These are phyloP conservation scores for Aschersonia sp. DNA, from an alignment of 2,329 filamentous ascomycete genomes.

Conservation along the genomic window DNA sequence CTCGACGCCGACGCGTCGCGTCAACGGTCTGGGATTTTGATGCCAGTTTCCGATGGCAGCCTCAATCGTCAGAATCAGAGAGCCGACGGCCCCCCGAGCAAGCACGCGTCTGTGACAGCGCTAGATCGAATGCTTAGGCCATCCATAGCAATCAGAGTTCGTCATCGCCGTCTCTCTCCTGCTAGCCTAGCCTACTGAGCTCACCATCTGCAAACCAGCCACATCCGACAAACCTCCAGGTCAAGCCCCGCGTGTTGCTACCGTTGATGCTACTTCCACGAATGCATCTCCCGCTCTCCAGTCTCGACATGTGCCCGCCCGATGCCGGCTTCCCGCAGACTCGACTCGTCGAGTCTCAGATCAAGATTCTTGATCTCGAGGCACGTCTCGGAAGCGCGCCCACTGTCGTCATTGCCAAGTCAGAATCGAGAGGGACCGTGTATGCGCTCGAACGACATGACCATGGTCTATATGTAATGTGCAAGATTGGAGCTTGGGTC, in stretches of 20 bases:
- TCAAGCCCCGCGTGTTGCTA: conserved; percentile 40
- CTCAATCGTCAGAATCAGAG: conserved; percentile 12
- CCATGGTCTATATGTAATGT: conserved; percentile 49
- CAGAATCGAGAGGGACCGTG: conserved; percentile 35
- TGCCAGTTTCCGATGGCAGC: conserved; percentile 23
- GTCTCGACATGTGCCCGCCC: conserved; percentile 40
- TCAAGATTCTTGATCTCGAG: conserved; percentile 50
- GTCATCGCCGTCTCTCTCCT: conserved; percentile 4
- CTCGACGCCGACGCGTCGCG: conserved; percentile 34
- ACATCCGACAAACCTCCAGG: conserved; percentile 36
- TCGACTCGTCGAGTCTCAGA: conserved; percentile 44
- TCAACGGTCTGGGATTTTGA: conserved; percentile 26
- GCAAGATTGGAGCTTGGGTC: conserved; percentile 53
- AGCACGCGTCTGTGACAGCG: conserved; percentile 21
- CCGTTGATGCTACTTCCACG: conserved; percentile 50
- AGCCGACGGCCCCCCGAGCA: conserved; percentile 16
- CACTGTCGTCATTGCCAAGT: conserved; percentile 46
- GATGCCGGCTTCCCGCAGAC: conserved; percentile 35
- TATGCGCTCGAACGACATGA: conserved; percentile 55
- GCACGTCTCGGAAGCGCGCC: conserved; percentile 38
- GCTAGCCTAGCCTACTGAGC: neutral
- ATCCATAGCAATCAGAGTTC: conserved; percentile 37
- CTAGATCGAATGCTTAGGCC: conserved; percentile 37
- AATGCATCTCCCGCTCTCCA: conserved; percentile 44
- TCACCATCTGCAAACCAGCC: conserved; percentile 24